phyloP scores from a whole-genome alignment of 1,139 yeast species.

The Diutina catenulata region DNA sequence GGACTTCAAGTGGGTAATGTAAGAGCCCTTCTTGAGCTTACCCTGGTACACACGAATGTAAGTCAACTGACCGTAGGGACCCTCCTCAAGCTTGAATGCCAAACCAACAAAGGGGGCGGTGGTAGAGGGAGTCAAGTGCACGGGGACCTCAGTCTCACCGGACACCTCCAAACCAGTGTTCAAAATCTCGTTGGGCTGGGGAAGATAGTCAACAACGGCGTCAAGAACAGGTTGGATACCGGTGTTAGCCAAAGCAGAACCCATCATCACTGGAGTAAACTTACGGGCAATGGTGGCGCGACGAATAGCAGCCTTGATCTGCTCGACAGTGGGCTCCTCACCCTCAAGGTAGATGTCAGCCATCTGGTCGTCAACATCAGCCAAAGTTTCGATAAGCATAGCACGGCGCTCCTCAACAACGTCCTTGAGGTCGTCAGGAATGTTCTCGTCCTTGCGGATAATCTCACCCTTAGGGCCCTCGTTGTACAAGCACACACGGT shows the following conservation, averaged over 20 bases:
- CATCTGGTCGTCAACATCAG: conserved; percentile 95
- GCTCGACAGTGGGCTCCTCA: conserved; percentile 71
- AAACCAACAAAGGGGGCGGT: conserved; percentile 83
- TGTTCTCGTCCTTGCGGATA: conserved; percentile 40
- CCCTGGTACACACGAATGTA: conserved; percentile 97
- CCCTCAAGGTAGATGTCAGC: conserved; percentile 91
- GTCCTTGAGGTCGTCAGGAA: conserved; percentile 44
- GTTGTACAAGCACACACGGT: conserved; percentile 76
- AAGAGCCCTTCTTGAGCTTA: conserved; percentile 77
- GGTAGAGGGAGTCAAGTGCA: conserved; percentile 64
- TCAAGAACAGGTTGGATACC: conserved; percentile 93
- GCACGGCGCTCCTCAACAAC: conserved; percentile 37
- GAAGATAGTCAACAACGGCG: conserved; percentile 91
- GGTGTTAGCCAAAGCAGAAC: conserved; percentile 92
- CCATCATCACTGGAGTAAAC: conserved; percentile 98
- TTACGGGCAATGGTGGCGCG: conserved; percentile 93
- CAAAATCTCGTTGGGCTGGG: conserved; percentile 86
- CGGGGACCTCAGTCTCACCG: conserved; percentile 52
- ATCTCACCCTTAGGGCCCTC: conserved; percentile 90
- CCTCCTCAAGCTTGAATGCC: conserved; percentile 97
- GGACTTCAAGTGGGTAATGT: conserved; percentile 79
- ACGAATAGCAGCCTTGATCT: conserved; percentile 81
- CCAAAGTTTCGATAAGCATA: conserved; percentile 78
- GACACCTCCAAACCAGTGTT: conserved; percentile 80
- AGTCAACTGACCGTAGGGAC: conserved; percentile 94